Conservation (phyloP, 2,329 filamentous ascomycete species). For the Emericellopsis cladophorae region DNA sequence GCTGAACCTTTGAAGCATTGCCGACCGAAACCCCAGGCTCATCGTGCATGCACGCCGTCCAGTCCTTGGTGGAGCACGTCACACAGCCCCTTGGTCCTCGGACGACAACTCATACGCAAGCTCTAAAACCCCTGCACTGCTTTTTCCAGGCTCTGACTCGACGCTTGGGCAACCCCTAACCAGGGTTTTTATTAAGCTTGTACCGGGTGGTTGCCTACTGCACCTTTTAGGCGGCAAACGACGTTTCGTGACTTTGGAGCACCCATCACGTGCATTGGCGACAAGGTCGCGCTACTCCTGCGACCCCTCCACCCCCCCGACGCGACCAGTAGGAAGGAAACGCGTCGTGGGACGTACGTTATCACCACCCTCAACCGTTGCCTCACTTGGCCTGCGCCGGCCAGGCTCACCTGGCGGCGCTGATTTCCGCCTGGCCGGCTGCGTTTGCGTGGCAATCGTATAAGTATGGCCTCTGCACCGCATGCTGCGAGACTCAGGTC, state of each 20-base stretch:
- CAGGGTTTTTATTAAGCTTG: not conserved
- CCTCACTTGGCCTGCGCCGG: constrained; percentile 5
- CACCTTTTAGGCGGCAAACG: no score
- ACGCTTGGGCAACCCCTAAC: not conserved
- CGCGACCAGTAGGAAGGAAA: not conserved
- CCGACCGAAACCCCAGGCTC: not conserved
- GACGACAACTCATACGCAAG: not conserved
- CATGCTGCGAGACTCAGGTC: constrained; percentile 6
- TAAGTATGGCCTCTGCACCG: constrained; percentile 7
- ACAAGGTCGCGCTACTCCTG: not conserved
- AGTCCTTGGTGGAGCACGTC: not conserved
- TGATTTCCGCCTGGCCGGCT: not conserved
- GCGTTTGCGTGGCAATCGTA: constrained; percentile 4
- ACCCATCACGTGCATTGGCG: not conserved
- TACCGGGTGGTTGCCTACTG: not conserved
- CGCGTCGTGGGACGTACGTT: not conserved
- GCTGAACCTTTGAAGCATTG: no score
- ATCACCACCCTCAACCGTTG: not conserved
- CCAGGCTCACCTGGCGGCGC: not conserved
- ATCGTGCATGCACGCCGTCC: constrained; percentile 1
- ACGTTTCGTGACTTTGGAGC: not conserved
- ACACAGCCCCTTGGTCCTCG: not conserved
- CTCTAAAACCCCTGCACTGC: constrained; percentile 1
- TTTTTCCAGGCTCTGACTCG: constrained; percentile 1
- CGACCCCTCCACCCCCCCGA: no score